Evolutionary conservation across 495 filamentous ascomycete species (phyloP).

Genomic region (Aspergillus coremiiformis): DNA sequence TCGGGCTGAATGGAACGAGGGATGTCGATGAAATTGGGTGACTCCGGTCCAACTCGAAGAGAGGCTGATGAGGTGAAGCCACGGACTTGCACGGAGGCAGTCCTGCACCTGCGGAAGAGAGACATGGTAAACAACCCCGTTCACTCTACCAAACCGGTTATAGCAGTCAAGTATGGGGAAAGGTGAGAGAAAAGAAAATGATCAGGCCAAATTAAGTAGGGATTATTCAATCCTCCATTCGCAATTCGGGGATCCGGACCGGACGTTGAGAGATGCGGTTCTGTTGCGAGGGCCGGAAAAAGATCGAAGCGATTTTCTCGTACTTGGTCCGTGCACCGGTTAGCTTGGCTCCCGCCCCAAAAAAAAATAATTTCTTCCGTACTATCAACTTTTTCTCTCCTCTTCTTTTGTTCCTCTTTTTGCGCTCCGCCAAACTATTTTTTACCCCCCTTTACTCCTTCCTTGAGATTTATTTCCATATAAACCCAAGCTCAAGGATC

Average conservation of each 20-base stretch:
- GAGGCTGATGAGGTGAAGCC: slow-evolving; percentile 34
- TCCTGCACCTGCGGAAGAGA: slow-evolving; percentile 33
- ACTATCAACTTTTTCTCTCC: slow-evolving; percentile 23
- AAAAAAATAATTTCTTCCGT: slow-evolving; percentile 27
- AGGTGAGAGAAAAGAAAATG: neutral
- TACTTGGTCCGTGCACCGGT: slow-evolving; percentile 34
- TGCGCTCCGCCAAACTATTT: slow-evolving; percentile 33
- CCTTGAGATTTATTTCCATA: slow-evolving; percentile 21
- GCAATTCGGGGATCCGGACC: slow-evolving; percentile 3
- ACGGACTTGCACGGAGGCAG: slow-evolving; percentile 40
- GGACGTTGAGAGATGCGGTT: slow-evolving; percentile 11
- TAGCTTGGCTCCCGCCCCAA: slow-evolving; percentile 28
- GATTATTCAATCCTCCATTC: neutral
- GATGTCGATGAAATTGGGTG: slow-evolving; percentile 65
- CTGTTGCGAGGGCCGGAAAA: slow-evolving; percentile 22
- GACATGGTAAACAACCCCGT: slow-evolving; percentile 27
- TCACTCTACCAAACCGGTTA: neutral
- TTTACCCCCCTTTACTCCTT: slow-evolving; percentile 26
- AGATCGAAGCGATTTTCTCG: slow-evolving; percentile 40
- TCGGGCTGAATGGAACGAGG: slow-evolving; percentile 47
- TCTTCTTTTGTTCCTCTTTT: slow-evolving; percentile 28
- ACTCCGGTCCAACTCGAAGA: slow-evolving; percentile 52
- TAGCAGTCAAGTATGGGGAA: neutral
- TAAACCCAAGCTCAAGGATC: slow-evolving; percentile 19
- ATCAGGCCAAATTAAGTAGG: neutral